Evolutionary conservation across 768 basidiomycete species (phyloP), one percentile per base, ranked within the genome.

Genomic region (Saitozyma podzolica): DNA sequence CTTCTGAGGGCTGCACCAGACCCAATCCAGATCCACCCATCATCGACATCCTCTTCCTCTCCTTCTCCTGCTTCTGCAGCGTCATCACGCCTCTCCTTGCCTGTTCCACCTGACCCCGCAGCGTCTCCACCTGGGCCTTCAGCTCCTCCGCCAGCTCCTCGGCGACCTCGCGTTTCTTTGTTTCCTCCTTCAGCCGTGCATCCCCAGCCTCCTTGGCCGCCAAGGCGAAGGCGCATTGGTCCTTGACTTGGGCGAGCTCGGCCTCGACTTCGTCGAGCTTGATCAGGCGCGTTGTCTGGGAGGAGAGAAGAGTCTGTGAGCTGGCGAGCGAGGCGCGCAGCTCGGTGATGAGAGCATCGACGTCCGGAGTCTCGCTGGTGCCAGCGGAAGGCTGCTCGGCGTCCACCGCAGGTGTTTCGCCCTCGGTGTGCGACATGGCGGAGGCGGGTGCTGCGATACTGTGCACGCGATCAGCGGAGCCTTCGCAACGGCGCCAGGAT

Each of bases 121-220:
- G 51, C 39, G 64, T 42, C 55, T 77, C 75, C 3, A 77, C 74
- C 41, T 61, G 69, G 37, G 74, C 70, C 19, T 74, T 49, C 13
- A 78, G 50, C 39, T 62, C 47, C 55, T 77, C 75, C 8, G 76
- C 73, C 42, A 59, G 69, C 62, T 79, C 78, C 54, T 79, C 78
- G 0, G 78, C 78, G 9, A 65, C 64, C 57, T 79, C 78, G 8
- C 78, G 56, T 56, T 66, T 68, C 37, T 53, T 48, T 51, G 59
- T 65, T 54, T 79, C 78, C 45, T 73, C 73, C 53, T 72, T 51
- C 14, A 79, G 59, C 40, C 73, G 68, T 7, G 48, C 50, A 49
- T 77, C 76, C 8, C 76, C 73, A 8, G 76, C 78, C 17, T 77
- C 76, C 56, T 75, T 79, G 14, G 78, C 73, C 0, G 78, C 78